Conservation (phyloP, 768 basidiomycete species). For the Trametes sanguinea region DNA sequence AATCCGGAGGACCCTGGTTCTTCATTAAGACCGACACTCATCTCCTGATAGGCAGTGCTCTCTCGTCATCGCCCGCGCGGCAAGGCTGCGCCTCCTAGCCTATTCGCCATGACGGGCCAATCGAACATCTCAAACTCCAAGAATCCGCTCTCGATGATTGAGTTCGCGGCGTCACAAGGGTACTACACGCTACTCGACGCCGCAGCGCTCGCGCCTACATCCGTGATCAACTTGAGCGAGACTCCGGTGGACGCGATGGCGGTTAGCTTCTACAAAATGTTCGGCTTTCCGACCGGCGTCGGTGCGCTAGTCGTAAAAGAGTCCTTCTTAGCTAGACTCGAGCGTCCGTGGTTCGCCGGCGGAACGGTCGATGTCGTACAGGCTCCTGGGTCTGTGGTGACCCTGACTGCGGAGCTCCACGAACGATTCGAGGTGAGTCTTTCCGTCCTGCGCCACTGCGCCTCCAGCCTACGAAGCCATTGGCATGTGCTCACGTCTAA, state of each 20-base stretch:
- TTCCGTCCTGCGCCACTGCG: neutral
- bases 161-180: constrained; percentile 65
- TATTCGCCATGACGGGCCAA: constrained; percentile 77
- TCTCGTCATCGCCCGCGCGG: constrained; percentile 50
- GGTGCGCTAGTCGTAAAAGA: constrained; percentile 78
- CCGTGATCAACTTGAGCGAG: constrained; percentile 63
- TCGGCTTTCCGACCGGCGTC: constrained; percentile 83
- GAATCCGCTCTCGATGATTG: constrained; percentile 62
- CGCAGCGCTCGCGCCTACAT: constrained; percentile 77
- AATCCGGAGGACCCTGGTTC: constrained; percentile 8
- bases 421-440: constrained; percentile 76
- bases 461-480: neutral
- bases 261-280: constrained; percentile 88
- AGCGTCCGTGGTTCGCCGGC: constrained; percentile 84
- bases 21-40: neutral
- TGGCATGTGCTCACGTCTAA: constrained; percentile 16
- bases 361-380: constrained; percentile 83
- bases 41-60: constrained; percentile 52
- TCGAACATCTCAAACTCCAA: constrained; percentile 84
- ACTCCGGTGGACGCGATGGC: constrained; percentile 80
- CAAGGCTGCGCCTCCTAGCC: constrained; percentile 47
- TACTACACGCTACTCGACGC: constrained; percentile 80
- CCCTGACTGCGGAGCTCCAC: constrained; percentile 55
- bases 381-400: constrained; percentile 73
- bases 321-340: constrained; percentile 58